Evolutionary conservation across 352 stramenopile species (phyloP).

Genomic region (Achlya hypogyna): DNA sequence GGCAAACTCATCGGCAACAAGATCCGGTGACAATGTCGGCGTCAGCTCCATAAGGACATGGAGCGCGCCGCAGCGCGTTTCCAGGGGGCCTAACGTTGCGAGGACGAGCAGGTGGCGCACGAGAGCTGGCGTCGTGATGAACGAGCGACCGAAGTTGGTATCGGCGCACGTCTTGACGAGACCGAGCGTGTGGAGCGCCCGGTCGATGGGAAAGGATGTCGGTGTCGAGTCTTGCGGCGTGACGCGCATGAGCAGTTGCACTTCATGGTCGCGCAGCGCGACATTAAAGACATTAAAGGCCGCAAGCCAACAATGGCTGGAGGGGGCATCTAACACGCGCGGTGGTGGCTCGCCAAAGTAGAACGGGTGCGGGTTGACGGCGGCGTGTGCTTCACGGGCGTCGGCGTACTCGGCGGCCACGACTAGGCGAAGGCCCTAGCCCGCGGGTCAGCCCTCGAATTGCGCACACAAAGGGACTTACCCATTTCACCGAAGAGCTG

Average conservation of each 20-base stretch:
- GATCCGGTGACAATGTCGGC: conserved; percentile 27
- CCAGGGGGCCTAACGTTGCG: conserved; percentile 37
- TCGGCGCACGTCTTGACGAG: conserved; percentile 52
- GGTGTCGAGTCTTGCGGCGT: background rate
- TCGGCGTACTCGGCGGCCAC: conserved; percentile 38
- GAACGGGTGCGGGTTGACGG: conserved; percentile 29
- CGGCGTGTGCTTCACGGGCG: background rate
- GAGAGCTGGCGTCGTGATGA: conserved; percentile 51
- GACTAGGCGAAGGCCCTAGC: conserved; percentile 62
- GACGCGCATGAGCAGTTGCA: conserved; percentile 2
- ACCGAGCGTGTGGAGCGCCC: conserved; percentile 55
- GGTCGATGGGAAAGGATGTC: conserved; percentile 30
- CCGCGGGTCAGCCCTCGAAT: conserved; percentile 30
- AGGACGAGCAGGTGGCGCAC: conserved; percentile 51
- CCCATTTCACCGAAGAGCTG: background rate
- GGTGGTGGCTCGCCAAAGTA: conserved; percentile 58
- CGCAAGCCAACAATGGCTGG: conserved; percentile 46
- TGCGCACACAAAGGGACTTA: background rate
- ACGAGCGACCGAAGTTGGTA: conserved; percentile 37
- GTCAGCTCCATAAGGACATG: conserved; percentile 38
- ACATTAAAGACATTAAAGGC: background rate
- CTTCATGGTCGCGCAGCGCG: background rate
- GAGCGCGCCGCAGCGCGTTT: conserved; percentile 40
- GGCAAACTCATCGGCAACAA: conserved; percentile 32
- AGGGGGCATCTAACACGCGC: conserved; percentile 37